Evolutionary conservation across 2,329 filamentous ascomycete species (phyloP).

Genomic region (Ploettnerulaceae sp.): DNA sequence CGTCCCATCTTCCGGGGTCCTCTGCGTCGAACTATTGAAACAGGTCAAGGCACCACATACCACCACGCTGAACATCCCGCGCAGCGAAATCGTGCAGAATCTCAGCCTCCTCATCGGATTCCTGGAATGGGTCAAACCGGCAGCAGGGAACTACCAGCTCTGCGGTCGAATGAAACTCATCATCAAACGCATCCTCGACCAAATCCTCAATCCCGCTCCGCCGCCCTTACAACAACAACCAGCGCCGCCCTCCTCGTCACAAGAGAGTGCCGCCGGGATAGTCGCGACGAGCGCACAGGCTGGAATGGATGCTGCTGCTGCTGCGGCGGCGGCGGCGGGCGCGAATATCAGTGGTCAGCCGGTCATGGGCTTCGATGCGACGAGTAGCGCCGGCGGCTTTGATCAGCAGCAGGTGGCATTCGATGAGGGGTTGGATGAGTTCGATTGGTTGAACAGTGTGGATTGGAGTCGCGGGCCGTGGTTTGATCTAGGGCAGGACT

Average conservation of each 20-base stretch:
- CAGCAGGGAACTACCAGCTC: slow-evolving; percentile 45
- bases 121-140: slow-evolving; percentile 46
- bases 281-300: slow-evolving; percentile 7
- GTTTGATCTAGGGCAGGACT: slow-evolving; percentile 27
- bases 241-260: too few relatives aligned
- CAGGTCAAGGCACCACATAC: slow-evolving; percentile 35
- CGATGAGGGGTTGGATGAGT: slow-evolving; percentile 23
- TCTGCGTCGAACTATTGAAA: slow-evolving; percentile 46
- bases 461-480: slow-evolving; percentile 32
- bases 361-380: not conserved
- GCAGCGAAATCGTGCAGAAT: slow-evolving; percentile 47
- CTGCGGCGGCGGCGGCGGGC: not conserved
- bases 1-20: slow-evolving; percentile 45
- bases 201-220: slow-evolving; percentile 40
- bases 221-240: too few relatives aligned
- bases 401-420: slow-evolving; percentile 14
- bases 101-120: slow-evolving; percentile 48
- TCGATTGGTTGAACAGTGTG: slow-evolving; percentile 32
- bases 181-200: slow-evolving; percentile 48
- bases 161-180: slow-evolving; percentile 43
- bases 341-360: slow-evolving; percentile 3
- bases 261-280: too few relatives aligned
- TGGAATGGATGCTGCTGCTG: not conserved
- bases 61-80: slow-evolving; percentile 37
- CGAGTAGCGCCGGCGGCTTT: slow-evolving; percentile 7